A percentile compares a stretch with the other conserved stretches of the same genome.
phyloP scores from a whole-genome alignment of 305 asterid genomes.

The Andrographis paniculata region DNA sequence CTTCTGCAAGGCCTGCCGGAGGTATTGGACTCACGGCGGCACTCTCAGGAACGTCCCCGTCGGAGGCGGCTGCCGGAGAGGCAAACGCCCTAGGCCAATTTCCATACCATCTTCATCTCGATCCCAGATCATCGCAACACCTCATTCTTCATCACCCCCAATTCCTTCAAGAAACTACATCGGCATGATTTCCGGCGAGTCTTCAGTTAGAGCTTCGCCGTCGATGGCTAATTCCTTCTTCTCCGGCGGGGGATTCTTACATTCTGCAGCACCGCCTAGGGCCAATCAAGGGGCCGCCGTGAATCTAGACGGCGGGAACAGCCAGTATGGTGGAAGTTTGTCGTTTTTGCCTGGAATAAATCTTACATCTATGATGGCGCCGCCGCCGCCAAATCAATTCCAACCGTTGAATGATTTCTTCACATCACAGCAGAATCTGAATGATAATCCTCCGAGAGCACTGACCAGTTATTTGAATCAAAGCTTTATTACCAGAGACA shows the following conservation, averaged over 20 bases:
- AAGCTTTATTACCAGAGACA: constrained; percentile 9
- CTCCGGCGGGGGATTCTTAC: constrained; percentile 6
- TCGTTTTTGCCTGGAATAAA: constrained; percentile 15
- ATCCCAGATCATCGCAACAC: background rate
- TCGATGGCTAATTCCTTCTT: constrained; percentile 1
- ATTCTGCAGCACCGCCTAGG: constrained; percentile 14
- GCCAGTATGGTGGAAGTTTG: constrained; percentile 2
- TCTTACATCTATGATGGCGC: background rate
- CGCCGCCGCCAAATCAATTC: constrained; percentile 3
- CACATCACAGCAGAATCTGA: constrained; percentile 6
- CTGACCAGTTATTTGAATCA: constrained; percentile 13
- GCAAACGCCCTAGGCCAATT: background rate
- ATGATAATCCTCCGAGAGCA: constrained; percentile 1
- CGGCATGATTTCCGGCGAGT: constrained; percentile 7
- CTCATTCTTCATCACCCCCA: constrained; percentile 2
- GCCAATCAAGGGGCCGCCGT: background rate
- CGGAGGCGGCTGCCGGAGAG: constrained; percentile 17
- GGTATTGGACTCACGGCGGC: constrained; percentile 26
- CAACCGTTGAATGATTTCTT: constrained; percentile 6
- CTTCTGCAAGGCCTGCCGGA: constrained; percentile 22
- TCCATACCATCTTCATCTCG: background rate
- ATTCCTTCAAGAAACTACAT: background rate
- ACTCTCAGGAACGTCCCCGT: constrained; percentile 22
- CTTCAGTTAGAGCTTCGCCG: constrained; percentile 4
- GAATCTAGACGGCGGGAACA: constrained; percentile 3